Evolutionary conservation across 805 yeast genomes (phyloP), one percentile per base, ranked within the genome.

Genomic region (Kuraishia hungarica): DNA sequence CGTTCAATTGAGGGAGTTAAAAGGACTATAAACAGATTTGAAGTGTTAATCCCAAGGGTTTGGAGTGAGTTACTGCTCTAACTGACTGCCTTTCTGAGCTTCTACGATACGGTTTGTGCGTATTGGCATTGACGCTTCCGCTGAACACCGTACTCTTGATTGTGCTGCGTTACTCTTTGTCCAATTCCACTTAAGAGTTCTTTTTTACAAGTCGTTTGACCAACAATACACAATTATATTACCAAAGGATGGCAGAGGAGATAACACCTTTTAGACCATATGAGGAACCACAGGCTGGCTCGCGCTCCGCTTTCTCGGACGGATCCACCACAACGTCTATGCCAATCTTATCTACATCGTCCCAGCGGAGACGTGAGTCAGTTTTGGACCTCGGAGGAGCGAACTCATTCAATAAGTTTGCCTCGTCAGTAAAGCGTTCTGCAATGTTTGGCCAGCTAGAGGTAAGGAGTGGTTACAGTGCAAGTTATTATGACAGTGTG

Each of bases 331-430:
- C 43, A 35, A 35, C 43, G n/a, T 35, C 43, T 15, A 6, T 35
- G 17, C 43, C 43, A 17, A 35, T 35, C n/a, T 3, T 35, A 4
- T 35, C 43, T 3, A 35, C 43, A 4, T 35, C 43, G 11, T 35
- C 43, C 17, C 43, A 35, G 43, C 21, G 26, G 39, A 21, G 74
- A 52, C 56, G 74, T 53, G 57, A 68, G n/a, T 70, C 74, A 0
- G 52, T 71, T 4, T 55, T 72, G 28, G 74, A 72, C 54, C 57
- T 58, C 19, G 76, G 75, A 1, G 76, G 76, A 1, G 69, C 64
- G 8, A 66, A 70, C 54, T 71, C 75, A 1, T 52, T 71, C 19
- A 69, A 66, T 54, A 71, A 70, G 53, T 72, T 72, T 62, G 73
- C 72, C 1, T 64, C 67, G 1, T 70, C 74, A 1, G 57, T 69